phyloP scores from a whole-genome alignment of 345 rosid species.

The Arabis hirsuta region DNA sequence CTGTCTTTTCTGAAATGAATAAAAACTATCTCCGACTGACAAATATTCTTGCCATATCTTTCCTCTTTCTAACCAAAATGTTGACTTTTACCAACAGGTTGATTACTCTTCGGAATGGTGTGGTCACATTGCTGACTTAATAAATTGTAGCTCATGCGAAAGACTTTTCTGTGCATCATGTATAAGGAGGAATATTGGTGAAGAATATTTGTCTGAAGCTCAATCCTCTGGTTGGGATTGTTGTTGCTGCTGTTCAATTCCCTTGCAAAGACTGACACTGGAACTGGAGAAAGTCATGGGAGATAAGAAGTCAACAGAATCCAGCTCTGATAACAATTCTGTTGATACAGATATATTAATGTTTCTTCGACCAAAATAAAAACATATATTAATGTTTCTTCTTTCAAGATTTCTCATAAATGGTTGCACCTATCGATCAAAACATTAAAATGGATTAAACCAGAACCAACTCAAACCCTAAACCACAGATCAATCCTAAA shows the following conservation, averaged over 20 bases:
- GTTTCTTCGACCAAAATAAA: too few relatives aligned
- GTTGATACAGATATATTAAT: slow-evolving; percentile 56
- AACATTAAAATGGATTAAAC: too few relatives aligned
- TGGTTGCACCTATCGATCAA: too few relatives aligned
- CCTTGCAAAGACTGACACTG: slow-evolving; percentile 62
- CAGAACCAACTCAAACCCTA: neutral
- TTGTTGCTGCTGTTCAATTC: slow-evolving; percentile 80
- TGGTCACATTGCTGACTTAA: slow-evolving; percentile 65
- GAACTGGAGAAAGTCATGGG: slow-evolving; percentile 78
- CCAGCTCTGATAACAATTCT: slow-evolving; percentile 67
- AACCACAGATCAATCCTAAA: slow-evolving; percentile 4
- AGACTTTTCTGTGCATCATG: slow-evolving; percentile 72
- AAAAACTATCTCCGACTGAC: neutral
- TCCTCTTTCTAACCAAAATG: slow-evolving; percentile 25
- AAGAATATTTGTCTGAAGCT: slow-evolving; percentile 63
- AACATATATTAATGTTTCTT: too few relatives aligned
- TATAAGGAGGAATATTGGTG: slow-evolving; percentile 79
- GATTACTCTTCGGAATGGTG: slow-evolving; percentile 82
- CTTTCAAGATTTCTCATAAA: too few relatives aligned
- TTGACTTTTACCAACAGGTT: slow-evolving; percentile 56
- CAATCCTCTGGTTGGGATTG: slow-evolving; percentile 84
- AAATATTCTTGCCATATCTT: slow-evolving; percentile 13
- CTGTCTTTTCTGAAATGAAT: slow-evolving; percentile 24
- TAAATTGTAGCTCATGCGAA: slow-evolving; percentile 82
- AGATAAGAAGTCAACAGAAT: slow-evolving; percentile 45